Conservation (phyloP, 2,329 filamentous ascomycete species). For the Ceratocystis smalleyi region DNA sequence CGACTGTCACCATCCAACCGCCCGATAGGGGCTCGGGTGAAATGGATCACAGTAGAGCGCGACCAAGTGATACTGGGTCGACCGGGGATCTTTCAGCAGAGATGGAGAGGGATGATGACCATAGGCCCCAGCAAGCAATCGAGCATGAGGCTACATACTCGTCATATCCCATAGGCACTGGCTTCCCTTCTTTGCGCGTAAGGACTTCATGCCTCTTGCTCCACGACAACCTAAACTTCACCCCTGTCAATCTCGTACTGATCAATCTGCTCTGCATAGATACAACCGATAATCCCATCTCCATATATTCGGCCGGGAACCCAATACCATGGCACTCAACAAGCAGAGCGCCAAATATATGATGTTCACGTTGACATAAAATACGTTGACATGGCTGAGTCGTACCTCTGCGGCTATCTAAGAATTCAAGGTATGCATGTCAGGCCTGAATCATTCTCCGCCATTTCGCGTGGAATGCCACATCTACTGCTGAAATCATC, state of each 20-base stretch:
- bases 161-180: not conserved
- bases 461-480: not conserved
- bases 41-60: not conserved
- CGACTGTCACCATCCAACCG: not conserved
- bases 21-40: not conserved
- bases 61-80: not conserved
- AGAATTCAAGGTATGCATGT: conserved; percentile 66
- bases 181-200: not conserved
- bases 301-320: conserved; percentile 78
- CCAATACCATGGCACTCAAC: conserved; percentile 77
- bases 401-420: conserved; percentile 86
- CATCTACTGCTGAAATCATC: not conserved
- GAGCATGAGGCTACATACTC: not conserved
- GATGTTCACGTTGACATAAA: conserved; percentile 96
- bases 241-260: not conserved
- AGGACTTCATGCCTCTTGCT: not conserved
- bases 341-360: conserved; percentile 83
- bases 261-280: not conserved
- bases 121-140: not conserved
- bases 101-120: not conserved
- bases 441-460: conserved; percentile 7
- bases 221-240: not conserved
- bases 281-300: conserved; percentile 52
- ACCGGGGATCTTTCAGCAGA: not conserved
- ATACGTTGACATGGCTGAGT: conserved; percentile 86